phyloP scores from a whole-genome alignment of 1,284 basidiomycete genomes.

The Rhodotorula sp. region DNA sequence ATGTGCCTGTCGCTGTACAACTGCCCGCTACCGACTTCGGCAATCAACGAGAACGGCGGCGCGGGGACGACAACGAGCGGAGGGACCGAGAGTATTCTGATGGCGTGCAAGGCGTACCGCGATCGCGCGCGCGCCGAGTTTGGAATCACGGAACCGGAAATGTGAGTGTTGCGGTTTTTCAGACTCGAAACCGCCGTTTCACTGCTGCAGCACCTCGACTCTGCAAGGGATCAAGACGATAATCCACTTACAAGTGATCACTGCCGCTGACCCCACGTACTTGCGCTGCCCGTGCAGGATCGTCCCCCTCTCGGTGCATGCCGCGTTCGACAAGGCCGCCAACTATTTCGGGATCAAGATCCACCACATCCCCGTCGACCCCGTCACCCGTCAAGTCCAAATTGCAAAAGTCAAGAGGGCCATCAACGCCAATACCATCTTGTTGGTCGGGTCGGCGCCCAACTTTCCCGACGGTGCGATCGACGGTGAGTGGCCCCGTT shows the following conservation, averaged over 20 bases:
- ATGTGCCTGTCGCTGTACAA: conserved; percentile 76
- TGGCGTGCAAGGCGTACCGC: conserved; percentile 89
- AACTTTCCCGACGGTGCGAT: conserved; percentile 93
- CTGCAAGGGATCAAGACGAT: no score
- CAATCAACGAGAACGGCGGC: conserved; percentile 58
- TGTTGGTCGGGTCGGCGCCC: conserved; percentile 59
- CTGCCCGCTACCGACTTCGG: conserved; percentile 24
- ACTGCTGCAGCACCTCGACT: no score
- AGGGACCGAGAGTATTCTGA: conserved; percentile 92
- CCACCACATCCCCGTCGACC: conserved; percentile 82
- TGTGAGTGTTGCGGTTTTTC: no score
- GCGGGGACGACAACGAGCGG: conserved; percentile 92
- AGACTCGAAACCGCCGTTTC: no score
- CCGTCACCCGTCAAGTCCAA: conserved; percentile 73
- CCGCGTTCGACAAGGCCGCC: conserved; percentile 82
- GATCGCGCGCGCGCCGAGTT: conserved; percentile 86
- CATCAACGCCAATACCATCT: conserved; percentile 76
- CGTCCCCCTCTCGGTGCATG: conserved; percentile 80
- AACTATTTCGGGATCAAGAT: conserved; percentile 91
- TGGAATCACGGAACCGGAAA: conserved; percentile 87
- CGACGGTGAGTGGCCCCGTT: conserved; percentile 53
- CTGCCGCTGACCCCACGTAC: neutral
- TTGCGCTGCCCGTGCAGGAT: conserved; percentile 58
- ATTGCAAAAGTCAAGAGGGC: conserved; percentile 74
- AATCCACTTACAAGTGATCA: no score